Conservation (phyloP, 1,284 basidiomycete species). For the Stygiomarasmius scandens region DNA sequence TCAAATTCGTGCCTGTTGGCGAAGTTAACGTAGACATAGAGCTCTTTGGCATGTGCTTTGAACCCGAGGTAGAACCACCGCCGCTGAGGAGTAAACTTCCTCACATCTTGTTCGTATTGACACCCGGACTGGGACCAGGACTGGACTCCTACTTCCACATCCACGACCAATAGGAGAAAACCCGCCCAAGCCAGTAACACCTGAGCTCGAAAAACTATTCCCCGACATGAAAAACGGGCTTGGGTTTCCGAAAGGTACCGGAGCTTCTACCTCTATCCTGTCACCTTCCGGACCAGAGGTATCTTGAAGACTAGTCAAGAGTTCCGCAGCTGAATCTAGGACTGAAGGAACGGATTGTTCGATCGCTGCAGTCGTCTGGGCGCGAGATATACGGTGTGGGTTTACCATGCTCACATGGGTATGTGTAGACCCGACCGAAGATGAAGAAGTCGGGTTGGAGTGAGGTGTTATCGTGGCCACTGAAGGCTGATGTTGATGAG, state of each 20-base stretch:
- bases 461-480: background rate
- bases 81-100: conserved; percentile 28
- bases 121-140: conserved; percentile 30
- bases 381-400: conserved; percentile 72
- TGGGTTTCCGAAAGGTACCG: conserved; percentile 33
- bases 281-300: conserved; percentile 40
- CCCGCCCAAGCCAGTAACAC: conserved; percentile 53
- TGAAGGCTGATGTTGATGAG: background rate
- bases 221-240: conserved; percentile 12
- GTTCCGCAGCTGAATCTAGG: conserved; percentile 70
- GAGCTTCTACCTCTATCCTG: conserved; percentile 60
- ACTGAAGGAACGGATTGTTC: conserved; percentile 77
- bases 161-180: conserved; percentile 43
- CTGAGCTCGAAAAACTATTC: conserved; percentile 6
- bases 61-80: background rate
- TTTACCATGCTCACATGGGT: conserved; percentile 50
- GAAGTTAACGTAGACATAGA: background rate
- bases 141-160: conserved; percentile 31
- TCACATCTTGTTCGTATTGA: background rate
- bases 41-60: background rate
- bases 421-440: background rate
- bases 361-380: conserved; percentile 68
- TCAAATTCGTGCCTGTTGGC: conserved; percentile 4
- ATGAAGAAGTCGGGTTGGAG: background rate
- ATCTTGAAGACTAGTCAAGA: conserved; percentile 51